phyloP scores from a whole-genome alignment of 805 yeast species.

The Lipomyces starkeyi region DNA sequence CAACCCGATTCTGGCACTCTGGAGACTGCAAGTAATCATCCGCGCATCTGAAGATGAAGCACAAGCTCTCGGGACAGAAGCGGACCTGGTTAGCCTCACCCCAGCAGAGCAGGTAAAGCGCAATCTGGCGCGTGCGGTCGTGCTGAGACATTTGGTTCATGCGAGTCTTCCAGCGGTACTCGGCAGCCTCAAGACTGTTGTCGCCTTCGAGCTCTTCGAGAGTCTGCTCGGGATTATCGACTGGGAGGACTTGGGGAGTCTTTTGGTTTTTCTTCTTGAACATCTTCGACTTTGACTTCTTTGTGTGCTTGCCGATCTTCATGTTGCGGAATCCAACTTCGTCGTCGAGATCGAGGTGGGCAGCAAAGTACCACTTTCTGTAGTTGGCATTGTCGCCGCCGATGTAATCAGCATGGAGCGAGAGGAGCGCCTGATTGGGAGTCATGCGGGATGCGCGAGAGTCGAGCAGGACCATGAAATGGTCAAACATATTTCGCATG shows the following conservation, averaged over 20 bases:
- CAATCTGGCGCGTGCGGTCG: constrained; percentile 70
- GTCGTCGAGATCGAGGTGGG: constrained; percentile 77
- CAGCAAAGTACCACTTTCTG: constrained; percentile 90
- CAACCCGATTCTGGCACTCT: constrained; percentile 76
- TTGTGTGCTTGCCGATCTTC: constrained; percentile 62
- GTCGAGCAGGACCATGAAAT: constrained; percentile 78
- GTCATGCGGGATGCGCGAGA: constrained; percentile 83
- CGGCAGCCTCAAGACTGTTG: constrained; percentile 74
- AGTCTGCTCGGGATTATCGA: constrained; percentile 63
- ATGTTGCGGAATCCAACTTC: constrained; percentile 63
- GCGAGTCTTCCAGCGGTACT: constrained; percentile 74
- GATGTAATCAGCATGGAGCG: constrained; percentile 87
- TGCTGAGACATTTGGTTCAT: constrained; percentile 61
- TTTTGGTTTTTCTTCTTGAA: constrained; percentile 49
- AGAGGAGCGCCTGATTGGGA: constrained; percentile 70
- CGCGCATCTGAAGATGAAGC: constrained; percentile 95
- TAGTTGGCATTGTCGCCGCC: constrained; percentile 90
- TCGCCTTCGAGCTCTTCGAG: constrained; percentile 72
- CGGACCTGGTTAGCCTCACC: constrained; percentile 88
- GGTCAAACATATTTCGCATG: constrained; percentile 79
- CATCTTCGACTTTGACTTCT: constrained; percentile 48
- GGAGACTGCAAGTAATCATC: constrained; percentile 87
- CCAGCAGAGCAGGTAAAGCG: constrained; percentile 69
- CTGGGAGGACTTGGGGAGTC: constrained; percentile 50
- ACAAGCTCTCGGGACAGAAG: constrained; percentile 85